Evolutionary conservation across 306 rosid species (phyloP), one percentile per base, ranked within the genome.

Genomic region (Herpetospermum pedunculosum): DNA sequence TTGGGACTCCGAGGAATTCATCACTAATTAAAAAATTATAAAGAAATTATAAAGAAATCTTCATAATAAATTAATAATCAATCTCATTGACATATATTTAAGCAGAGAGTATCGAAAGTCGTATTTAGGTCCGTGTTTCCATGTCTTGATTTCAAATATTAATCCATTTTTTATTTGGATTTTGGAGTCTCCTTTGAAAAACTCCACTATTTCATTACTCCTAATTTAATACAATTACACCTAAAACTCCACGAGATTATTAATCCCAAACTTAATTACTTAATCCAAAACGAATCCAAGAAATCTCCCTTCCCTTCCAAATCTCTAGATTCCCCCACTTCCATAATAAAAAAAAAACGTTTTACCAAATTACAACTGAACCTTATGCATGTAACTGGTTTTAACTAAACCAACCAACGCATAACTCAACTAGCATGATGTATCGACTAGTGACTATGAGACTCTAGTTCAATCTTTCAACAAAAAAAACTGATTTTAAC

Each of bases 1-100:
- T 88, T 84, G 80, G 84, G 84, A 89, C 87, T 87, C 81, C 84
- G 80, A 91, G 96, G 89, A 74, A 58, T 83, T 80, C 70, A 41
- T 79, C 59, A 67, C 49, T 67, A 12, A 21, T 65, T 28, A 4
- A 2, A 65, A 38, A 40, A 0, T n/a, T 8, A 64, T 13, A 37
- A 74, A 16, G 0, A 64, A 71, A n/a, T n/a, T n/a, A n/a, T n/a
- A n/a, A n/a, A n/a, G n/a, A 81, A 80, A 53, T 44, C 28, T 87
- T 74, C 19, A 23, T 40, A 43, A 43, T 40, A 2, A 68, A 43
- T 87, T 74, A 11, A 23, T 40, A 43, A 43, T 40, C 4, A 68
- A 43, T 41, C 40, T 70, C 57, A 44, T 70, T 44, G 41, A 44
- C 50, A 69, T 44, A 35, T 18, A 62, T 35, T 37, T 68, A 43